Evolutionary conservation across 371 early-diverging fungal genomes (phyloP).

Genomic region (Massospora cicadina): DNA sequence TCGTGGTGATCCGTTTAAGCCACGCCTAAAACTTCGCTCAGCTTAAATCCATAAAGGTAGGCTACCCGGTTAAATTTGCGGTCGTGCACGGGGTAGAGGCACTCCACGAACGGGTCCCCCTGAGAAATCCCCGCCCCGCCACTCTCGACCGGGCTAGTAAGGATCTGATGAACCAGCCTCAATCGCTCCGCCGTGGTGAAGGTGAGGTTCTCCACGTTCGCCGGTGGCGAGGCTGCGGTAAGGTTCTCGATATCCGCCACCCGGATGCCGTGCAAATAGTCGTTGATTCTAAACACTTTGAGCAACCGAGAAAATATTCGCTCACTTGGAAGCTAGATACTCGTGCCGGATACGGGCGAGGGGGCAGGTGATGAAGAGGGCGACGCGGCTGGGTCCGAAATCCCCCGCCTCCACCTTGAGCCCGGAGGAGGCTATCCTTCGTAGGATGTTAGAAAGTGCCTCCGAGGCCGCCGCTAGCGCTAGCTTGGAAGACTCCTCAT

Average conservation of each 20-base stretch:
- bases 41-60: not conserved
- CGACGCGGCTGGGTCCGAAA: not conserved
- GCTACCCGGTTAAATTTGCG: slow-evolving; percentile 45
- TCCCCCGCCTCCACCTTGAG: not conserved
- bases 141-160: slow-evolving; percentile 39
- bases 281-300: not conserved
- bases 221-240: not conserved
- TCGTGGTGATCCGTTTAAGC: slow-evolving; percentile 57
- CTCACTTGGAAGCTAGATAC: not conserved
- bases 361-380: not conserved
- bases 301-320: not conserved
- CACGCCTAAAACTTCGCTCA: slow-evolving; percentile 26
- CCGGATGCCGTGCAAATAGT: not conserved
- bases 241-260: not conserved
- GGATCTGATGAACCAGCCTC: slow-evolving; percentile 46
- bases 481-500: not conserved
- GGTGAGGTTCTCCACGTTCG: not conserved
- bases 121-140: slow-evolving; percentile 52
- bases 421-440: not conserved
- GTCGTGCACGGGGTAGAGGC: slow-evolving; percentile 61
- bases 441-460: not conserved
- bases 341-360: not conserved
- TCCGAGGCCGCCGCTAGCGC: no score
- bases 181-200: slow-evolving; percentile 47
- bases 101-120: slow-evolving; percentile 36